Evolutionary conservation across 2,329 filamentous ascomycete genomes (phyloP).

Genomic region (Calcarisporium arbuscula): DNA sequence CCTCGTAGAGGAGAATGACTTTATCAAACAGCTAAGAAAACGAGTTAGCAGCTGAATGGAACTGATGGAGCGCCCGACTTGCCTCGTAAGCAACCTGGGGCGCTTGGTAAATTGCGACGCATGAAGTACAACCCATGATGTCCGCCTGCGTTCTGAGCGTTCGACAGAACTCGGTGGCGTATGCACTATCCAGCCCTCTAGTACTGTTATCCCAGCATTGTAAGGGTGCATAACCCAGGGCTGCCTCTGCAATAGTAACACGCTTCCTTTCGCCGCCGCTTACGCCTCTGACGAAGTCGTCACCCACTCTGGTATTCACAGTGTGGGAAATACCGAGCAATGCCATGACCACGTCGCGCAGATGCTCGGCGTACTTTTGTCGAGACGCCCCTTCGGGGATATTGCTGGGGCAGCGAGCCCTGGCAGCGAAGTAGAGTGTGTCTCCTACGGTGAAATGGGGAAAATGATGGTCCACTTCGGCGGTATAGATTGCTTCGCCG

Average conservation of each 20-base stretch:
- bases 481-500: constrained; percentile 63
- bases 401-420: no score
- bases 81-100: no score
- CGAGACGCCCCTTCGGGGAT: constrained; percentile 38
- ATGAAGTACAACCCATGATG: constrained; percentile 49
- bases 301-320: constrained; percentile 45
- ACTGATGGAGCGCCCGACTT: no score
- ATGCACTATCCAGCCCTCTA: constrained; percentile 57
- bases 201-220: constrained; percentile 71
- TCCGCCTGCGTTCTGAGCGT: constrained; percentile 55
- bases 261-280: constrained; percentile 45
- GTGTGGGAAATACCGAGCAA: constrained; percentile 50
- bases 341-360: constrained; percentile 48
- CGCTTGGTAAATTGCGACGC: no score
- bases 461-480: constrained; percentile 58
- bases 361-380: constrained; percentile 36
- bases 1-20: constrained; percentile 57
- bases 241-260: constrained; percentile 29
- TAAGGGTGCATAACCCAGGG: constrained; percentile 31
- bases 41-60: no score
- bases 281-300: constrained; percentile 46
- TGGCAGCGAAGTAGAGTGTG: no score
- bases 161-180: constrained; percentile 59
- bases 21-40: no score
- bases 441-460: no score